Percentiles rank a stretch among this genome's conserved stretches.
These are phyloP conservation scores for Mucor irregularis DNA, from an alignment of 371 early-diverging fungal species.

Conservation along the genomic window DNA sequence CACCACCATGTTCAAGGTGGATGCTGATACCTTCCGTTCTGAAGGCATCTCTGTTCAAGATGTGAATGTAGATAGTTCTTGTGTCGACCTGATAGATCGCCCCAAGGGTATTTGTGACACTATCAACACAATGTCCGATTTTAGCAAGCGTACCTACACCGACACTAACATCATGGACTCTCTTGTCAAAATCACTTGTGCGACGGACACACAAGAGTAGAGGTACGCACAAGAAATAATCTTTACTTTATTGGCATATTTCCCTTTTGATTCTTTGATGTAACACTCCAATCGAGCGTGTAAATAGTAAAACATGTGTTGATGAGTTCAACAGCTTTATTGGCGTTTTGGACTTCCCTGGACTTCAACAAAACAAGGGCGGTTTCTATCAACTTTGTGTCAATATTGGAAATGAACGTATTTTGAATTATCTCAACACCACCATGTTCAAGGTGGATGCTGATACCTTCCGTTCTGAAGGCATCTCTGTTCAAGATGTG, in stretches of 20 bases:
- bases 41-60: conserved; percentile 58
- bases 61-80: conserved; percentile 11
- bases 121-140: conserved; percentile 53
- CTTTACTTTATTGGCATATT: neutral
- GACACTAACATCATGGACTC: conserved; percentile 48
- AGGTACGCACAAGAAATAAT: neutral
- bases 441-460: conserved; percentile 60
- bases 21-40: conserved; percentile 37
- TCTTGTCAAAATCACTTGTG: conserved; percentile 44
- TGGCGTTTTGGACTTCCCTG: conserved; percentile 71
- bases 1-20: conserved; percentile 60
- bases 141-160: conserved; percentile 36
- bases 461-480: conserved; percentile 51
- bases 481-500: conserved; percentile 48
- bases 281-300: conserved; percentile 58
- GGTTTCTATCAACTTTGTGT: conserved; percentile 75
- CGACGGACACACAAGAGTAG: conserved; percentile 32
- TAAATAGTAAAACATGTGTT: conserved; percentile 78
- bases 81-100: conserved; percentile 46
- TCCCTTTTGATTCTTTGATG: neutral
- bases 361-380: conserved; percentile 47
- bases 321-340: conserved; percentile 68
- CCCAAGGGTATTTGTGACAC: conserved; percentile 59
- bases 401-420: conserved; percentile 85
- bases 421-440: conserved; percentile 63